Base-by-base conservation (phyloP, 2,329 filamentous ascomycete genomes). In the Epichloe amarillans region DNA sequence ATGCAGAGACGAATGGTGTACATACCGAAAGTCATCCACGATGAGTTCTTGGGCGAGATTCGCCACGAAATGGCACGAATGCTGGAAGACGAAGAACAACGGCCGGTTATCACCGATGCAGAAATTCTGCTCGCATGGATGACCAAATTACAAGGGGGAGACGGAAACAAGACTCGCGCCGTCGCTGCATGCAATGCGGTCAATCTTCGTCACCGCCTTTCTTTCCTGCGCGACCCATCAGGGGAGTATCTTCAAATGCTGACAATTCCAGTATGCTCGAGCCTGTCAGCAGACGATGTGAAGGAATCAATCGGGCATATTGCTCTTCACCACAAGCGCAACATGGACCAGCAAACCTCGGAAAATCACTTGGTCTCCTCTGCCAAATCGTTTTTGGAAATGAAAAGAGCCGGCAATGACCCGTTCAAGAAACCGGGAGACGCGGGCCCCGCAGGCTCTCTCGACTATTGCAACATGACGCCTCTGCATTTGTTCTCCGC, bases 51-150 rank as follows among this genome's bases (percentile, higher is more conserved):
- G 17, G 38, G 36, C 19, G 49, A 53, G 23, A 39, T 51, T 15
- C 49, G 49, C 37, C 23, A 40, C 38, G 52, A 53, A 10, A 36
- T 53, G 10, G 36, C 49, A 23, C 30, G 17, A 8, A 17, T 41
- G 23, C 14, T 44, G n/a, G 30, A 38, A 7, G 38, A 47, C 19
- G 52, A 51, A n/a, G 38, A 47, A 40, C 49, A 44, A 12, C 19
- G 49, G 17, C 23, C 52, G 40, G 36, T 43, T 7, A 36, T 51
- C 15, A 53, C 21, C 39, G 52, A 51, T 19, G 49, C 52, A 33
- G 52, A 53, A 21, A 51, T 53, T 6, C 17, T 51, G 33, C 21
- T 53, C 11, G 52, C 52, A 6, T 53, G 52, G 49, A n/a, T 53
- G 8, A 47, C 33, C 43, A 51, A 51, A 23, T 37, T 53, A 21